phyloP scores from a whole-genome alignment of 805 yeast species.

The Teunomyces lycoperdinae region DNA sequence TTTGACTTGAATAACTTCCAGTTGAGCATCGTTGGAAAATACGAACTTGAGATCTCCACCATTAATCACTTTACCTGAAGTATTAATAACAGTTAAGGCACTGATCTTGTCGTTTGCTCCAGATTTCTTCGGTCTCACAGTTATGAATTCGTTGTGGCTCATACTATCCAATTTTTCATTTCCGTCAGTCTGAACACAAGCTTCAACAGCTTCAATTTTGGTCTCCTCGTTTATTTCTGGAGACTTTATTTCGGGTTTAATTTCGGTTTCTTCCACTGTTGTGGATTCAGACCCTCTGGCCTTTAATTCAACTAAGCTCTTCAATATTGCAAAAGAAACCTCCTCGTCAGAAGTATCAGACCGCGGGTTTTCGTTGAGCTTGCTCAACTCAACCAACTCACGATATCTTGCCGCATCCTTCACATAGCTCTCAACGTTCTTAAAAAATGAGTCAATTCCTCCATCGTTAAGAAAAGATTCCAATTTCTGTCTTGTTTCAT shows the following conservation, averaged over 20 bases:
- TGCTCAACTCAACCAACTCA: conserved; percentile 16
- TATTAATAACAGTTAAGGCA: conserved; percentile 23
- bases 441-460: conserved; percentile 16
- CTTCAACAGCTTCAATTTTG: neutral
- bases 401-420: conserved; percentile 23
- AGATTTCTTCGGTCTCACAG: conserved; percentile 15
- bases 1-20: conserved; percentile 18
- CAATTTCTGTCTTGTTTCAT: conserved; percentile 8
- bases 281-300: neutral
- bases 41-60: conserved; percentile 31
- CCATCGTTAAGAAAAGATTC: conserved; percentile 13
- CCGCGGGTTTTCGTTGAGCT: conserved; percentile 3
- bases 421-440: conserved; percentile 15
- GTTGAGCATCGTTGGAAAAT: conserved; percentile 15
- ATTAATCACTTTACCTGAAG: conserved; percentile 17
- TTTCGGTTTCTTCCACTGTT: neutral
- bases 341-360: conserved; percentile 14
- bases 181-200: neutral
- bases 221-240: neutral
- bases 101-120: conserved; percentile 18
- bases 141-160: neutral
- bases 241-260: neutral
- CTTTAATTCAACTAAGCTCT: conserved; percentile 14
- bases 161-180: neutral
- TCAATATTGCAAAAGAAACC: conserved; percentile 20